These are phyloP conservation scores for Dictyostelium firmibasis DNA, from an alignment of 78 protist genomes.

Conservation along the genomic window DNA sequence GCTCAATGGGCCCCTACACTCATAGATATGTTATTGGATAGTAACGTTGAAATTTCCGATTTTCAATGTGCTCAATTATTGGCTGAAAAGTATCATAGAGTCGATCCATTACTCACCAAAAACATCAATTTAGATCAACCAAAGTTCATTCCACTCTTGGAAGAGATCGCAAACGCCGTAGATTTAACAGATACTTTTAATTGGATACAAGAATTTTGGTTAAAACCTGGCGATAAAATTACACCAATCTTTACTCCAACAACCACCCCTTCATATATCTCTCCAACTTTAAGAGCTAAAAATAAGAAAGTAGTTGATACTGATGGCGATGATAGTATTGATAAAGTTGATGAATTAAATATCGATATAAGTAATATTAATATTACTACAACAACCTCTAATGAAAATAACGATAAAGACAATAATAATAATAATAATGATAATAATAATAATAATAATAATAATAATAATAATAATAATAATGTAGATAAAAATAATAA, in stretches of 20 bases:
- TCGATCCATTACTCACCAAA: conserved; percentile 63
- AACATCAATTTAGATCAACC: conserved; percentile 62
- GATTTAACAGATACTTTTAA: conserved; percentile 33
- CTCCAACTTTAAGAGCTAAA: neutral
- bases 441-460: neutral
- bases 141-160: conserved; percentile 48
- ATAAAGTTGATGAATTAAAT: neutral
- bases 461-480: neutral
- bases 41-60: conserved; percentile 61
- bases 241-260: conserved; percentile 31
- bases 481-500: neutral
- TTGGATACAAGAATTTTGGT: conserved; percentile 62
- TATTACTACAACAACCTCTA: neutral
- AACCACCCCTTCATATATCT: conserved; percentile 20
- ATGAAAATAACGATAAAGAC: neutral
- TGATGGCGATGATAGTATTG: neutral
- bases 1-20: conserved; percentile 80
- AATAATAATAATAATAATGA: neutral
- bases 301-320: neutral
- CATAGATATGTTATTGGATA: conserved; percentile 65
- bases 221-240: conserved; percentile 5
- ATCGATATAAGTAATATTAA: neutral
- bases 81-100: conserved; percentile 44
- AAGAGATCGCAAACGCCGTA: conserved; percentile 46
- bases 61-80: conserved; percentile 57